A percentile compares a stretch with the other conserved stretches of the same genome.
These are phyloP conservation scores for Daucus carota DNA, from an alignment of 129 eudicot genomes.

Conservation along the genomic window DH1_v3.0 NC_030389.2:37437501-37438000, in stretches of 20 bases:
- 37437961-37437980: slow-evolving; percentile 84
- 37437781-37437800: slow-evolving; percentile 33
- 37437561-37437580: slow-evolving; percentile 91
- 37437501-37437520: not conserved
- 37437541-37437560: slow-evolving; percentile 23
- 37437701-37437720: slow-evolving; percentile 84
- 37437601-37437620: slow-evolving; percentile 17
- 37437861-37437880: not conserved
- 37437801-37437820: not conserved
- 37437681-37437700: slow-evolving; percentile 19
- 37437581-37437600: slow-evolving; percentile 95
- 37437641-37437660: slow-evolving; percentile 8
- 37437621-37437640: not conserved
- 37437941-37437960: slow-evolving; percentile 70
- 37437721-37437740: slow-evolving; percentile 73
- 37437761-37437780: slow-evolving; percentile 47
- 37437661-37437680: not conserved
- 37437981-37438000: slow-evolving; percentile 16
- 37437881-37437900: not conserved
- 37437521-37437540: slow-evolving; percentile 7
- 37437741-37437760: slow-evolving; percentile 74
- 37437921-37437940: slow-evolving; percentile 67
- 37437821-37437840: not conserved
- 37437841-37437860: not conserved
- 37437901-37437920: slow-evolving; percentile 43